Evolutionary conservation across 352 stramenopile species (phyloP), one percentile per base, ranked within the genome.

Genomic region (Phytophthora fragariae): DNA sequence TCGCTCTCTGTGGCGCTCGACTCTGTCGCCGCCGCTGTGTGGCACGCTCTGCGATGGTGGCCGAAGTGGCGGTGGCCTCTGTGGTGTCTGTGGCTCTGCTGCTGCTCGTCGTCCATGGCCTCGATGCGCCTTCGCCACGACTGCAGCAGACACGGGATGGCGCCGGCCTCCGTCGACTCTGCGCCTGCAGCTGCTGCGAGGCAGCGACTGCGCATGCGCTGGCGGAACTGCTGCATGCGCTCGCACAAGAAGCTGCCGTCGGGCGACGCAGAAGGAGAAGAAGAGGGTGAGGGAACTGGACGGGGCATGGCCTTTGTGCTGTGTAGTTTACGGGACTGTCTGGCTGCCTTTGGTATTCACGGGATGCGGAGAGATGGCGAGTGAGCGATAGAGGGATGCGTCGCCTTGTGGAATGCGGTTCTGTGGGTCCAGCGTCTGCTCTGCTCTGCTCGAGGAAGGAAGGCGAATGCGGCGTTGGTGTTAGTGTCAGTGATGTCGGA

Each of bases 91-190:
- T 41, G 35, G 35, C 1, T 15, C 35, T 41, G 35, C 14, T 41
- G 35, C 35, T 19, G 31, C 7, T 56, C 29, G 10, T 64, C 52
- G 39, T 66, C 55, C 71, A 82, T 82, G 35, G 50, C 35, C 14
- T 82, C 75, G 55, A 82, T 82, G 50, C 75, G 75, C 19, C 70
- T 75, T 4, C 65, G 19, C 75, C 75, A 82, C 14, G 63, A 54
- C 64, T 82, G 67, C 10, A 82, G 24, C 8, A 82, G 59, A 31
- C 75, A 79, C 59, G 75, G 63, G 9, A 81, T 19, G 6, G 41
- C 37, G 62, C 27, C 21, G 37, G n/a, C 47, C 7, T 49, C 41
- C 15, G 41, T 19, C 41, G 47, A 17, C 29, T 47, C 7, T 39
- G n/a, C 3, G 57, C 53, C 9, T 69, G 59, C 10, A 70, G 6